A percentile compares a stretch with the other conserved stretches of the same genome.
Evolutionary conservation across 1,284 basidiomycete species (phyloP).

Genomic region (Thecaphora frezii): DNA sequence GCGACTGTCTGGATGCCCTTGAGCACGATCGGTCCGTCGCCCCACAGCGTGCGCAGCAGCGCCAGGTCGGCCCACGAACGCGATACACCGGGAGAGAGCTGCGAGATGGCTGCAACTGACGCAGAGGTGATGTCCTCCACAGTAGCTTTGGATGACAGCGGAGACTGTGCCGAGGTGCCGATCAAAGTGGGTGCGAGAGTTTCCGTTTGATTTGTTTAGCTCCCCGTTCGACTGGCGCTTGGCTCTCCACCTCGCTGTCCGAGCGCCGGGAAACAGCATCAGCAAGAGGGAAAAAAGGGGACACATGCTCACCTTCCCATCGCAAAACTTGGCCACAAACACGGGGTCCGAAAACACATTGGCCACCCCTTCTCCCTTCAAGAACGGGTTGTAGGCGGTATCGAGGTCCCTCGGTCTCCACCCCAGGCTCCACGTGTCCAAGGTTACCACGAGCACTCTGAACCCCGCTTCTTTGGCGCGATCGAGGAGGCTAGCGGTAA

Average conservation of each 20-base stretch:
- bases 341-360: conserved; percentile 51
- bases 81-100: conserved; percentile 42
- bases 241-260: too few species aligned
- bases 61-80: conserved; percentile 49
- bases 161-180: conserved; percentile 13
- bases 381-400: conserved; percentile 67
- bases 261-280: too few species aligned
- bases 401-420: conserved; percentile 45
- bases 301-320: conserved; percentile 41
- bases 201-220: too few species aligned
- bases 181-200: too few species aligned
- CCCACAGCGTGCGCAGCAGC: conserved; percentile 44
- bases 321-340: conserved; percentile 46
- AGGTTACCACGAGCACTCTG: conserved; percentile 66
- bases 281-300: too few species aligned
- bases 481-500: conserved; percentile 69
- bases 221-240: too few species aligned
- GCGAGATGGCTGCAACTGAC: conserved; percentile 35
- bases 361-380: conserved; percentile 62
- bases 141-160: conserved; percentile 27
- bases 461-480: conserved; percentile 71
- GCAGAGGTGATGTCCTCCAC: conserved; percentile 43
- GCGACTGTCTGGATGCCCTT: conserved; percentile 48
- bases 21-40: conserved; percentile 46
- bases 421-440: conserved; percentile 48